Conservation (phyloP, 768 basidiomycete species). For the Dioszegia aurantiaca region DNA sequence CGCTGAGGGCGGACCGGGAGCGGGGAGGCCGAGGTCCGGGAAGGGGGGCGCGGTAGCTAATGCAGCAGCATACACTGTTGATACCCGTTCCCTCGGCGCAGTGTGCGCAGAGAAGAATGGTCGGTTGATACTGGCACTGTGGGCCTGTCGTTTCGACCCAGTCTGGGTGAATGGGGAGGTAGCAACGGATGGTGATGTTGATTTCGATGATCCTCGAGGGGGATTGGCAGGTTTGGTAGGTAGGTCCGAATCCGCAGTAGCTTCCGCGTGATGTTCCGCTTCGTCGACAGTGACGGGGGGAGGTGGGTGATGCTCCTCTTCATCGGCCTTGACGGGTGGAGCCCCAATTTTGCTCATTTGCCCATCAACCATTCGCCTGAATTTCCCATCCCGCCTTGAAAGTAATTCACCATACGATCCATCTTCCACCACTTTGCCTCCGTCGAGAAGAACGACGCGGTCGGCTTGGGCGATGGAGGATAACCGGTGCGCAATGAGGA, state of each 20-base stretch:
- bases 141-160: conserved; percentile 22
- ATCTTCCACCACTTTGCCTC: conserved; percentile 42
- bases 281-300: background rate
- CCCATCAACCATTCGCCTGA: conserved; percentile 47
- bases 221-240: conserved; percentile 2
- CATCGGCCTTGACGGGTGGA: conserved; percentile 12
- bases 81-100: conserved; percentile 15
- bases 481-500: conserved; percentile 83
- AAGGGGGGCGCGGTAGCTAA: conserved; percentile 21
- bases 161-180: conserved; percentile 7
- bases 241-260: background rate
- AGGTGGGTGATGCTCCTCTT: background rate
- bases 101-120: conserved; percentile 38
- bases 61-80: conserved; percentile 37
- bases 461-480: conserved; percentile 87
- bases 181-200: background rate
- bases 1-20: conserved; percentile 29
- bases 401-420: conserved; percentile 41
- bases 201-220: conserved; percentile 1
- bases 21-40: conserved; percentile 36
- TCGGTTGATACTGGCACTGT: conserved; percentile 29
- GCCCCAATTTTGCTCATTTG: conserved; percentile 44
- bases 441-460: conserved; percentile 78
- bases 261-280: background rate
- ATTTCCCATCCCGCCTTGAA: conserved; percentile 33